phyloP scores from a whole-genome alignment of 2,329 filamentous ascomycete genomes.

The Fusarium setosum region DNA sequence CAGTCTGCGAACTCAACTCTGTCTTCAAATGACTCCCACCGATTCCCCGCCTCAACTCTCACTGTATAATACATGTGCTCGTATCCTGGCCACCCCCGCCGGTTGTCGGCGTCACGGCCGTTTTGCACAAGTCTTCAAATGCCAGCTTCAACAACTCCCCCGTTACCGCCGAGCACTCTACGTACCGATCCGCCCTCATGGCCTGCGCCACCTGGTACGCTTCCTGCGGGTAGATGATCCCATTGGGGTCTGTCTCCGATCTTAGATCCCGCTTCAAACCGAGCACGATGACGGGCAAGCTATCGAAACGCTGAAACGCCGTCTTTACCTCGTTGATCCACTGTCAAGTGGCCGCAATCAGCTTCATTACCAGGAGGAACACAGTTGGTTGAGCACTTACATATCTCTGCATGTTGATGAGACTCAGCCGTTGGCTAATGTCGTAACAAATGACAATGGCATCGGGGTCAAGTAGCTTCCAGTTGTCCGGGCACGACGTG shows the following conservation, averaged over 20 bases:
- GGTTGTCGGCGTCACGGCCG: constrained; percentile 61
- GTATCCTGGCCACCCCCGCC: constrained; percentile 64
- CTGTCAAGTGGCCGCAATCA: constrained; percentile 48
- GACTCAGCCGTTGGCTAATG: constrained; percentile 67
- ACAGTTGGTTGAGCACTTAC: constrained; percentile 52
- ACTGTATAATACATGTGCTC: constrained; percentile 65
- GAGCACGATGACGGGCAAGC: constrained; percentile 65
- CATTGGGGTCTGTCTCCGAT: constrained; percentile 68
- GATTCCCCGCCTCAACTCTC: constrained; percentile 29
- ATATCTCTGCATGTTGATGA: constrained; percentile 68
- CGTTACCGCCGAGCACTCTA: constrained; percentile 72
- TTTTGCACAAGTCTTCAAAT: constrained; percentile 71
- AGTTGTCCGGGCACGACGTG: constrained; percentile 68
- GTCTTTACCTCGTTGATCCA: constrained; percentile 67
- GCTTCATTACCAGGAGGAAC: background rate
- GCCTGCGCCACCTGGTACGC: constrained; percentile 67
- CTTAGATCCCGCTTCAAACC: constrained; percentile 71
- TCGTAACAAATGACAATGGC: constrained; percentile 71
- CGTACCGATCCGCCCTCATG: constrained; percentile 71
- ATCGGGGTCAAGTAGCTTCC: constrained; percentile 68
- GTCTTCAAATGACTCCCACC: background rate
- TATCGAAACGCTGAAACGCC: constrained; percentile 59
- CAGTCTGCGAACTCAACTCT: background rate
- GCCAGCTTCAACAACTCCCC: constrained; percentile 68
- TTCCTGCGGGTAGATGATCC: constrained; percentile 71